phyloP scores from a whole-genome alignment of 1,284 basidiomycete species.

The Rhodofomes roseus region DNA sequence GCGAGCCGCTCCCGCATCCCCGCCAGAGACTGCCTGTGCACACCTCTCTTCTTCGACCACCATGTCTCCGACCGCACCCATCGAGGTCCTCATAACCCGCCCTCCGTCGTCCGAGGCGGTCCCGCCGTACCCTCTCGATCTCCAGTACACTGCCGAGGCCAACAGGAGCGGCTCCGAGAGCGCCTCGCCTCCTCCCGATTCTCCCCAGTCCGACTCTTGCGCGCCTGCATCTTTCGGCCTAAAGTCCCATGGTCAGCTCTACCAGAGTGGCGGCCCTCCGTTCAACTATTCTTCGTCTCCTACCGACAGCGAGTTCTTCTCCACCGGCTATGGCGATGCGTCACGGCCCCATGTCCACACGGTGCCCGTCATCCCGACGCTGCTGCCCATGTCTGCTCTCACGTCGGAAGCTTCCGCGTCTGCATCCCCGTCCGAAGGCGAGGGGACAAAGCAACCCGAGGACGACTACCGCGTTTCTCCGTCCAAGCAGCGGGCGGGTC shows the following conservation, averaged over 20 bases:
- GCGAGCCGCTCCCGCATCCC: background rate
- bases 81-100: background rate
- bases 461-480: slow-evolving; percentile 4
- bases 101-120: background rate
- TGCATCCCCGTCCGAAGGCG: background rate
- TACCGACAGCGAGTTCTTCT: slow-evolving; percentile 5
- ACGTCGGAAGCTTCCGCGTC: background rate
- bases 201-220: background rate
- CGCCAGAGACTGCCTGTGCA: background rate
- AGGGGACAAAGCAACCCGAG: background rate
- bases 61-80: background rate
- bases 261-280: background rate
- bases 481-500: background rate
- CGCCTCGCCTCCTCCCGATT: background rate
- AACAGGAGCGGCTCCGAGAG: background rate
- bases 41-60: background rate
- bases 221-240: background rate
- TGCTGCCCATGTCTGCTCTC: background rate
- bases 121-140: background rate
- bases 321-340: background rate
- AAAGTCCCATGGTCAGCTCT: slow-evolving; percentile 3
- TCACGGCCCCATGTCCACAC: background rate
- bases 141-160: background rate
- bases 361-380: slow-evolving; percentile 2
- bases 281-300: slow-evolving; percentile 1